Conservation (phyloP, 2,329 filamentous ascomycete genomes). For the Alternaria conjuncta region DNA sequence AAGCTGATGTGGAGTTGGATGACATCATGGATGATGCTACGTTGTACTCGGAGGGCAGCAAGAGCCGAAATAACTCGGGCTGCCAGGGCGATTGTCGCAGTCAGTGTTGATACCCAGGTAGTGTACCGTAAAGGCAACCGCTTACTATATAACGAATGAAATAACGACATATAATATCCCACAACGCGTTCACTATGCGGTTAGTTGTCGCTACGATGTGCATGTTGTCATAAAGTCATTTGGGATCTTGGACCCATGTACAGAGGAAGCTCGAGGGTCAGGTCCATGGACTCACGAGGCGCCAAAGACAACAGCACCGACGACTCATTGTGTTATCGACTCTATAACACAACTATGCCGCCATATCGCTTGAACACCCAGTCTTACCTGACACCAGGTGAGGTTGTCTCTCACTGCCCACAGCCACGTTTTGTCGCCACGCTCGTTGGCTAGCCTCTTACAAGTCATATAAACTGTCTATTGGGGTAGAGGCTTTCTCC, state of each 20-base stretch:
- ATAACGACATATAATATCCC: not conserved
- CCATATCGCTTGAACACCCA: too few species aligned
- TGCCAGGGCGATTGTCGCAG: not conserved
- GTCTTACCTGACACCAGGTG: not conserved
- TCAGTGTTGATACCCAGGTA: not conserved
- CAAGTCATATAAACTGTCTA: not conserved
- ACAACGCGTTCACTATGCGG: too few species aligned
- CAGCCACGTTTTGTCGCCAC: not conserved
- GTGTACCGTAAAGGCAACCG: not conserved
- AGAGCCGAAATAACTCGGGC: not conserved
- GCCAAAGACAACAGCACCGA: not conserved
- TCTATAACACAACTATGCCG: not conserved
- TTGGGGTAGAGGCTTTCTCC: not conserved
- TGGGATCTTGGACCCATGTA: too few species aligned
- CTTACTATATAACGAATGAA: not conserved
- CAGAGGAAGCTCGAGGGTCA: too few species aligned
- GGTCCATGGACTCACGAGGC: too few species aligned
- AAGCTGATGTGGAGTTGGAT: not conserved
- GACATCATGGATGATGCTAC: not conserved
- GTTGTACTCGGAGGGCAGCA: not conserved
- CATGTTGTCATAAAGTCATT: too few species aligned
- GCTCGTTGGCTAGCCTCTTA: not conserved
- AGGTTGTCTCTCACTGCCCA: not conserved
- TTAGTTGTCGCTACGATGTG: too few species aligned
- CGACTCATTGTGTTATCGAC: accelerated